Conservation (phyloP, 2,329 filamentous ascomycete species). For the Ambrosiella cleistominuta region DNA sequence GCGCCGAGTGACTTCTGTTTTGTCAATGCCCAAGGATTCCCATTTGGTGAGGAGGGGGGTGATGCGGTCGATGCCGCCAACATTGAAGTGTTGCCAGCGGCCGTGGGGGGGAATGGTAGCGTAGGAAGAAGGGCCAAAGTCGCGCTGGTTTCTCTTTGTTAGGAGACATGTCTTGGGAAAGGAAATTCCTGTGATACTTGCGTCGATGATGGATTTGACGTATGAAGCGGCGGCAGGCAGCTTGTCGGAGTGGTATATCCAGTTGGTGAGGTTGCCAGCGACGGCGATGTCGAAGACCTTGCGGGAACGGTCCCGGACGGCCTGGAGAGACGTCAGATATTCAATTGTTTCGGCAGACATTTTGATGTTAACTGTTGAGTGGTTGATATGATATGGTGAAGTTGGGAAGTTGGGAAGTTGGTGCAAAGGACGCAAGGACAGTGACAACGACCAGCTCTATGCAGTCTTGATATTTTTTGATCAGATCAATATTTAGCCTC, state of each 20-base stretch:
- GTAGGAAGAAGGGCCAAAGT: conserved; percentile 31
- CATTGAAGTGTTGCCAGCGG: conserved; percentile 46
- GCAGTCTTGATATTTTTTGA: too few species aligned
- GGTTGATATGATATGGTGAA: neutral
- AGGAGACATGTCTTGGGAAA: neutral
- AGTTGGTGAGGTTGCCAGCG: conserved; percentile 24
- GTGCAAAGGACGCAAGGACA: too few species aligned
- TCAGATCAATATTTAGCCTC: too few species aligned
- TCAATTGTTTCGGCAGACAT: conserved; percentile 14
- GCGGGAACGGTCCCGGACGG: conserved; percentile 21
- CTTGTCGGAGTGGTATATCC: conserved; percentile 23
- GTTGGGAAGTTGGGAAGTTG: too few species aligned
- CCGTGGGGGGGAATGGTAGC: conserved; percentile 34
- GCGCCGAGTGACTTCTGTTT: conserved; percentile 31
- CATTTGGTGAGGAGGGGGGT: conserved; percentile 27
- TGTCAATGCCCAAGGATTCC: conserved; percentile 25
- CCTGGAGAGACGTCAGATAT: conserved; percentile 22
- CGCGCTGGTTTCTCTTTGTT: conserved; percentile 22
- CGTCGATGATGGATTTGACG: conserved; percentile 26
- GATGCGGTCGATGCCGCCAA: conserved; percentile 34
- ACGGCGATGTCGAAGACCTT: conserved; percentile 22
- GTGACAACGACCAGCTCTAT: too few species aligned
- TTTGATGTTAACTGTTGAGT: neutral
- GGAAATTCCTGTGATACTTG: conserved; percentile 15
- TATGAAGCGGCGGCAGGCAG: conserved; percentile 25